Evolutionary conservation across 371 early-diverging fungal species (phyloP), one percentile per base, ranked within the genome.

Genomic region (Apophysomyces sp.): DNA sequence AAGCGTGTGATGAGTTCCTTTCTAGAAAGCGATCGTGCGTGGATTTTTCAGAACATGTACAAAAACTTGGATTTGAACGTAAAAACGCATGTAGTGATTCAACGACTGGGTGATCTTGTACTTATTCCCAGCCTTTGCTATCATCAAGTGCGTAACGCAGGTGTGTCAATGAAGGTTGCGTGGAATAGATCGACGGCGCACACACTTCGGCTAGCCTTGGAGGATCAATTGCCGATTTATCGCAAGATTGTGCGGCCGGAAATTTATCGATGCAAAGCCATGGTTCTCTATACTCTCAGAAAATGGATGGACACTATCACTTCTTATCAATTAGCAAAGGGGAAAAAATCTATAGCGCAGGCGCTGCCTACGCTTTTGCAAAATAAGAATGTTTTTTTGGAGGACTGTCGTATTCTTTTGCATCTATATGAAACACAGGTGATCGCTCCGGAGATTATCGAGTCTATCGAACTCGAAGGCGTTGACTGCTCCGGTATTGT

Each of bases 21-120:
- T 34, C 36, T 77, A 13, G 77, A 77, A 52, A 74, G 74, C 15
- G 77, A 77, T 31, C 72, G 72, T 7, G 72, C 68, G n/a, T 77
- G 77, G 74, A 37, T 73, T 1, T 27, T 15, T 6, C 57, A 40
- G 4, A 12, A 26, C 1, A 27, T 12, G 8, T 32, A 68, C 4
- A 27, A 52, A n/a, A 51, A 63, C 2, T 12, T 31, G 1, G 24
- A 44, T 18, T 9, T 8, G 9, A 24, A 44, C 7, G 51, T 69
- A 16, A 57, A 63, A 36, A 55, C 65, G 8, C 63, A 72, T 12
- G 69, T 78, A 7, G 40, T 71, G 5, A 21, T 69, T 2, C 78
- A 78, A 60, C 57, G 51, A 4, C 67, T 60, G 7, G 78, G 78
- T 1, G 78, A 78, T 36, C 40, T 78, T 5, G 75, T 78, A 4